Base-by-base conservation (phyloP, 306 rosid species). In the Trifolium dubium region DNA sequence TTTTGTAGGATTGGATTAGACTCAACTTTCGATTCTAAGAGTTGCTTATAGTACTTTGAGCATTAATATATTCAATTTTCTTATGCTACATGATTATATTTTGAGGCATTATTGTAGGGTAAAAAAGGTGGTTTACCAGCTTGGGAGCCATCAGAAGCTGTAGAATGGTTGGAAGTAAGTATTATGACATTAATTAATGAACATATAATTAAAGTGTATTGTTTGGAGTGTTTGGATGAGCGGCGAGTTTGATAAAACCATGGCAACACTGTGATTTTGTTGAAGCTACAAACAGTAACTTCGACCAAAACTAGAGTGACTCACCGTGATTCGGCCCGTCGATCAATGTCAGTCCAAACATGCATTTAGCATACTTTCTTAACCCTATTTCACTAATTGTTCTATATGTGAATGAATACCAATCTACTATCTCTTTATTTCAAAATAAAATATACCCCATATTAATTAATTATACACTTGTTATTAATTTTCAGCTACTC, bases 121-220 rank as follows among this genome's bases (percentile, higher is more conserved):
- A 77, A 89, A 72, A 89, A 81, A 5, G 98, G 98, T 17, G 98
- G 98, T 51, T 80, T 88, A 50, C 49, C 93, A 9, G 93, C 85
- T 1, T 92, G 98, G 97, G 93, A 90, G 71, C 89, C 91, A 28
- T 68, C 86, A 56, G 83, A 83, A 60, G 89, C 81, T 28, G 77
- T 79, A 65, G 84, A 84, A 1, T 90, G 90, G 96, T 69, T 90
- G 49, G 96, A 89, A 77, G 96, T 89, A 79, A 78, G 87, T 23
- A 54, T 8, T n/a, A 54, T 9, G 60, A 29, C 14, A 59, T 13
- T 31, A 30, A 28, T 58, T 5, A 4, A 59, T 28, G 2, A 59
- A 12, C 17, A 11, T 14, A 8, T 8, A 5, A 8, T 32, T n/a
- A 56, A 50, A 17, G n/a, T n/a, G n/a, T n/a, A n/a, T n/a, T n/a